A percentile compares a stretch with the other conserved stretches of the same genome.
Evolutionary conservation across 2,329 filamentous ascomycete species (phyloP).

Genomic region (Mycosphaerelloides madeirae): DNA sequence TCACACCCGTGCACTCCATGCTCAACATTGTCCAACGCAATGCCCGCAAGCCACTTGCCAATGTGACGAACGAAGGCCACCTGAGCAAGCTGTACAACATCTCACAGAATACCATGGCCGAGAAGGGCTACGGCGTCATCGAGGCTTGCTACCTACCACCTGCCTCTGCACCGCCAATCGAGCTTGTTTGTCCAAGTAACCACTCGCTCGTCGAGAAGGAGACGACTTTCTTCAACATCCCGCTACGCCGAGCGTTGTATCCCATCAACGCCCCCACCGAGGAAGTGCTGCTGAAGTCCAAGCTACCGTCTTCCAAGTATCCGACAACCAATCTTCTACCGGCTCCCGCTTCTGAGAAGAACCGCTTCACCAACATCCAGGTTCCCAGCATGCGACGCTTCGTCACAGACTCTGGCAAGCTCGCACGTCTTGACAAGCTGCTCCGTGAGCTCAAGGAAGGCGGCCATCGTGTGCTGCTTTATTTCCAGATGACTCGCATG

Average conservation of each 20-base stretch:
- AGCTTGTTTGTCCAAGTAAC: constrained; percentile 69
- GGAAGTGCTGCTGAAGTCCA: constrained; percentile 66
- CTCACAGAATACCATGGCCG: constrained; percentile 58
- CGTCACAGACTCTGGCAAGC: constrained; percentile 94
- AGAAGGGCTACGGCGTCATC: constrained; percentile 68
- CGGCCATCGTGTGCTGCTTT: constrained; percentile 87
- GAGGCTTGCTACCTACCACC: constrained; percentile 77
- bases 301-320: constrained; percentile 61
- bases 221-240: constrained; percentile 70
- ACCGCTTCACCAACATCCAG: constrained; percentile 81
- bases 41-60: constrained; percentile 61
- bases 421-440: constrained; percentile 83
- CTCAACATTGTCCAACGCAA: constrained; percentile 73
- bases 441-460: constrained; percentile 86
- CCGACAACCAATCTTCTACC: constrained; percentile 66
- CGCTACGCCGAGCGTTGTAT: constrained; percentile 70
- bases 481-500: constrained; percentile 99
- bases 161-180: constrained; percentile 79
- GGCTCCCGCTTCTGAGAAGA: constrained; percentile 71
- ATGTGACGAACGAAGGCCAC: constrained; percentile 67
- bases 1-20: constrained; percentile 69
- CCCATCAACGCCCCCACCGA: constrained; percentile 62
- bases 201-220: constrained; percentile 61
- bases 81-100: constrained; percentile 76
- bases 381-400: constrained; percentile 97